Evolutionary conservation across 495 filamentous ascomycete species (phyloP).

Genomic region (Hyphodiscus hymeniophilus): DNA sequence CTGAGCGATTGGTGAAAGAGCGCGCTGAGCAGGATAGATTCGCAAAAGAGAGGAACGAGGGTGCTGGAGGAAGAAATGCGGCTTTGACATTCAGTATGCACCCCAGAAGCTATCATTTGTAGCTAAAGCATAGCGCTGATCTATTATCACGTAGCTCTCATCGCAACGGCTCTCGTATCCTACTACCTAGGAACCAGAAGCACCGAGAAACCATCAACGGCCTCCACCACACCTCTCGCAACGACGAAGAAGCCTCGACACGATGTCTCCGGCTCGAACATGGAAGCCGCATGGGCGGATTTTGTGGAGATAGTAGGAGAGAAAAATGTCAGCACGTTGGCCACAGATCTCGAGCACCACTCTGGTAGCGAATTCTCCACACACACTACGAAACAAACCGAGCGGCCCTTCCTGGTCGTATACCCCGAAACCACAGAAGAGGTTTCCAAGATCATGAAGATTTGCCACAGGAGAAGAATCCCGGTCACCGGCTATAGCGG

Average conservation of each 20-base stretch:
- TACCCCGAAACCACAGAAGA: slow-evolving; percentile 60
- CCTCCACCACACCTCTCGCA: slow-evolving; percentile 66
- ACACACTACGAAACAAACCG: slow-evolving; percentile 44
- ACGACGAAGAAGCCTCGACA: slow-evolving; percentile 54
- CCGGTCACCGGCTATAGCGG: slow-evolving; percentile 71
- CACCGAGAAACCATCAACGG: slow-evolving; percentile 46
- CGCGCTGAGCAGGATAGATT: slow-evolving; percentile 59
- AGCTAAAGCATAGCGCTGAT: slow-evolving; percentile 9
- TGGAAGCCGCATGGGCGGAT: slow-evolving; percentile 92
- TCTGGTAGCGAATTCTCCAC: slow-evolving; percentile 86
- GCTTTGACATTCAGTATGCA: slow-evolving; percentile 53
- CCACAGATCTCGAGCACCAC: slow-evolving; percentile 59
- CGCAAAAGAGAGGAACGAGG: slow-evolving; percentile 45
- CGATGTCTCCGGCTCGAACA: slow-evolving; percentile 61
- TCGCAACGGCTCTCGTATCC: slow-evolving; percentile 50
- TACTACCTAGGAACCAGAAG: slow-evolving; percentile 65
- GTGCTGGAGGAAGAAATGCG: slow-evolving; percentile 45
- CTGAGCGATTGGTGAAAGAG: slow-evolving; percentile 66
- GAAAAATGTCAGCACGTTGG: slow-evolving; percentile 73
- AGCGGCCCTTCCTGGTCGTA: slow-evolving; percentile 51
- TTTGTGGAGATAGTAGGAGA: slow-evolving; percentile 76
- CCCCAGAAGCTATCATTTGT: too few species aligned
- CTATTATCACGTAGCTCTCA: slow-evolving; percentile 33
- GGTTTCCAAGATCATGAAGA: slow-evolving; percentile 63
- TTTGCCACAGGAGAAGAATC: slow-evolving; percentile 61